Evolutionary conservation across 1,284 basidiomycete genomes (phyloP).

Genomic region (Bondarzewia mesenterica): DNA sequence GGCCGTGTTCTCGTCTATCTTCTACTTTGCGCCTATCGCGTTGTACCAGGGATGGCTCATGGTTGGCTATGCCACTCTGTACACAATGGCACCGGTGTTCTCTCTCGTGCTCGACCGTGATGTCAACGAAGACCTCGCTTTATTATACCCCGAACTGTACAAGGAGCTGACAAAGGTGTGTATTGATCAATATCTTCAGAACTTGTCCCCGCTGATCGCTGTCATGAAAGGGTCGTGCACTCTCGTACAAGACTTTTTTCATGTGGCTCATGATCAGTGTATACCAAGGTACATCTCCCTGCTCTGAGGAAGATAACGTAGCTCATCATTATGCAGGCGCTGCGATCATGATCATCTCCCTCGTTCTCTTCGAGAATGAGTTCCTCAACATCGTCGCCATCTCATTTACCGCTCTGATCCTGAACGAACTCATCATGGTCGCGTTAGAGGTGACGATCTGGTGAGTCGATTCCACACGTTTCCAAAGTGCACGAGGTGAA

Average conservation of each 20-base stretch:
- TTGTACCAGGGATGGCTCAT: conserved; percentile 98
- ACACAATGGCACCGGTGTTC: conserved; percentile 99
- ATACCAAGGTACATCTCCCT: conserved; percentile 73
- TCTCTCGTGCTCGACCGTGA: conserved; percentile 94
- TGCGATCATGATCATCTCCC: conserved; percentile 97
- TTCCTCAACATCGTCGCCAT: conserved; percentile 98
- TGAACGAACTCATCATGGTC: conserved; percentile 99
- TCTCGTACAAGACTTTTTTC: conserved; percentile 98
- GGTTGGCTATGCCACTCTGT: conserved; percentile 96
- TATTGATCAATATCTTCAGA: conserved; percentile 4
- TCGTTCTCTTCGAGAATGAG: conserved; percentile 95
- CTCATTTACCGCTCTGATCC: conserved; percentile 91
- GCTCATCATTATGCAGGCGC: conserved; percentile 48
- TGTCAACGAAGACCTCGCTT: conserved; percentile 90
- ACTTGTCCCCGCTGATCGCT: conserved; percentile 5
- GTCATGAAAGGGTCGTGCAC: conserved; percentile 85
- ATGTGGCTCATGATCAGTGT: conserved; percentile 96
- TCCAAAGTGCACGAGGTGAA: conserved; percentile 4
- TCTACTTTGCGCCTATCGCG: conserved; percentile 98
- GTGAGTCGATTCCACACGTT: conserved; percentile 33
- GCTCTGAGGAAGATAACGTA: background rate
- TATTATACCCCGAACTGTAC: conserved; percentile 96
- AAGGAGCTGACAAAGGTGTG: conserved; percentile 91
- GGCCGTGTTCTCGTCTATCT: conserved; percentile 94
- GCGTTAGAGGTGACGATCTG: conserved; percentile 96